Percentiles rank a stretch among this genome's conserved stretches.
phyloP scores from a whole-genome alignment of 2,329 filamentous ascomycete species.

The Fusarium tuaranense region DNA sequence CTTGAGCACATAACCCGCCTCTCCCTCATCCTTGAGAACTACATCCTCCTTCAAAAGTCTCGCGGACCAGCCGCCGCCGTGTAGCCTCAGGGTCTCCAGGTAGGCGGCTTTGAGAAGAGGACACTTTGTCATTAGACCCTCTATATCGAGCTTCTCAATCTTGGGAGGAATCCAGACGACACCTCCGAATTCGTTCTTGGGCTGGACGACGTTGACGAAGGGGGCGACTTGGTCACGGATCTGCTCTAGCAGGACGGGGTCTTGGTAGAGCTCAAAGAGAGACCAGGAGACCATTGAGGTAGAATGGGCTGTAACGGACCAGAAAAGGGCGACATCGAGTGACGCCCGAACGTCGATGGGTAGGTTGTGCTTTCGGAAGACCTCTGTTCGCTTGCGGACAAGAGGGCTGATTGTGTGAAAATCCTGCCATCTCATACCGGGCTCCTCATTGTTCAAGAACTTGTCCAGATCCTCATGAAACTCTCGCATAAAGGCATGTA shows the following conservation, averaged over 20 bases:
- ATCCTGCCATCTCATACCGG: constrained; percentile 51
- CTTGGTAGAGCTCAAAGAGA: constrained; percentile 54
- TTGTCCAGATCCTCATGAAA: constrained; percentile 52
- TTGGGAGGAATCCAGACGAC: constrained; percentile 51
- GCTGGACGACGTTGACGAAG: constrained; percentile 48
- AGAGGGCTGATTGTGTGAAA: constrained; percentile 51
- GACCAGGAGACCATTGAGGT: constrained; percentile 56
- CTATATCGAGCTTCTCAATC: constrained; percentile 51
- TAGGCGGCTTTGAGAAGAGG: constrained; percentile 55
- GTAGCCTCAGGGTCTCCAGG: constrained; percentile 55
- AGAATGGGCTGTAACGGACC: constrained; percentile 54
- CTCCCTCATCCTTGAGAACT: constrained; percentile 44
- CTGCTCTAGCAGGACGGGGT: constrained; percentile 52
- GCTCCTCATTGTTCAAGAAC: constrained; percentile 47
- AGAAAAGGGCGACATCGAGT: constrained; percentile 52
- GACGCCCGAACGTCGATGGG: constrained; percentile 49
- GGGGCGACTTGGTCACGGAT: constrained; percentile 54
- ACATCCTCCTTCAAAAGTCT: constrained; percentile 49
- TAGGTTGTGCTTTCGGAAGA: constrained; percentile 47
- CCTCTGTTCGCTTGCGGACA: constrained; percentile 45
- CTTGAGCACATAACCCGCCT: constrained; percentile 45
- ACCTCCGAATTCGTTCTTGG: constrained; percentile 50
- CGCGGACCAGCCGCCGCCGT: constrained; percentile 50
- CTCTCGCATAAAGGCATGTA: constrained; percentile 47
- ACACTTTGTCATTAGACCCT: constrained; percentile 51